Evolutionary conservation across 257 asterid species (phyloP), one percentile per base, ranked within the genome.

Genomic region (Solanum paucissectum): DNA sequence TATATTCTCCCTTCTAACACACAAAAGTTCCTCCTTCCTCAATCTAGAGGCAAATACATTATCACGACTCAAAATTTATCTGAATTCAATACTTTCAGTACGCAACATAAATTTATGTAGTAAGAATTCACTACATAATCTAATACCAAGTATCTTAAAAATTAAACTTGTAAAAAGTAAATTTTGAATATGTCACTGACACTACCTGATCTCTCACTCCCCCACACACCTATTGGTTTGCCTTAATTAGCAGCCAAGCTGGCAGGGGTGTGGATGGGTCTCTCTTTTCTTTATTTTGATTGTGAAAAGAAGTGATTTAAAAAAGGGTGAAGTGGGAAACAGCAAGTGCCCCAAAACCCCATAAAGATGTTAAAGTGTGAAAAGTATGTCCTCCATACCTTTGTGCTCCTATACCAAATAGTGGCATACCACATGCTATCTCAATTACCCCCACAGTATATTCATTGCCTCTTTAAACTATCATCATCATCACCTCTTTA

Each of bases 391-490:
- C 55, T 84, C 89, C 89, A 86, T 86, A 86, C 87, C 85, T 74
- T 88, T 44, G 73, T 88, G 89, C 87, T 86, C 33, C 58, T 84
- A 25, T 69, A 49, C 58, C 52, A 85, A 34, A 40, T 33, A 89
- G 91, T 87, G 91, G 66, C 88, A 55, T 82, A n/a, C 87, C 88
- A 89, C 89, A 72, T 60, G 87, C 85, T 55, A 8, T 40, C 34
- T 60, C n/a, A 27, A 64, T 79, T 76, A 7, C 76, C 79, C 66
- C 33, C 32, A 88, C 38, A 0, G 8, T 21, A 18, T 62, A 62
- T 42, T 66, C 82, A 29, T 37, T 74, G 3, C 83, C 36, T 49
- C 83, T 86, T 86, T 81, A 16, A 82, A 82, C 44, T 29, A 82
- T 29, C 44, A 49, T 81, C 42, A 46, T 16, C 62, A 52, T 18